Conservation (phyloP, 768 basidiomycete genomes). For the Pholiota molesta region DNA sequence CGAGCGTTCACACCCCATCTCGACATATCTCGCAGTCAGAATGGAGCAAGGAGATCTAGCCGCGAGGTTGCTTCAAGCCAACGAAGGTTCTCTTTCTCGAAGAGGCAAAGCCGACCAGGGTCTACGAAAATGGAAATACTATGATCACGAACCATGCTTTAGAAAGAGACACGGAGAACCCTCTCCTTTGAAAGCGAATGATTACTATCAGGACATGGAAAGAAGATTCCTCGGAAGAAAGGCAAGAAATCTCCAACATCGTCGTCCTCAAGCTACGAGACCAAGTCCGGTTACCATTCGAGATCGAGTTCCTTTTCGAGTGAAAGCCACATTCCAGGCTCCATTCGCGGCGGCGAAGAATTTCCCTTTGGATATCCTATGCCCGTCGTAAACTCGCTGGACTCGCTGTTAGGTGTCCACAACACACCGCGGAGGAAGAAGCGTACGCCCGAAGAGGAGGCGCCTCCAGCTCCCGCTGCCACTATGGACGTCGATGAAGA, state of each 20-base stretch:
- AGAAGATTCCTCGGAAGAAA: background rate
- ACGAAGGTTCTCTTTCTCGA: background rate
- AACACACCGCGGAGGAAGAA: constrained; percentile 73
- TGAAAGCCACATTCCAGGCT: background rate
- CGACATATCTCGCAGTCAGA: background rate
- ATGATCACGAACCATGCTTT: background rate
- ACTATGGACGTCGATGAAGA: constrained; percentile 58
- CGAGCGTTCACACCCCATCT: background rate
- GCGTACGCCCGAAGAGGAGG: constrained; percentile 42
- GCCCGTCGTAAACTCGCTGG: background rate
- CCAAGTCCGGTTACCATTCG: background rate
- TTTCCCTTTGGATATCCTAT: background rate
- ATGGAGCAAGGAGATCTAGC: background rate
- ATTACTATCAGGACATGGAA: background rate
- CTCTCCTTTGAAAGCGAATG: background rate
- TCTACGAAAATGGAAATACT: background rate
- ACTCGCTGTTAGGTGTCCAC: constrained; percentile 24
- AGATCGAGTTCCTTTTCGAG: background rate
- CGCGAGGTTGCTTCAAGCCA: background rate
- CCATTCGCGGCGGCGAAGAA: background rate
- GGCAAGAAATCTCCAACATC: background rate
- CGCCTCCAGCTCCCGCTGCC: constrained; percentile 23
- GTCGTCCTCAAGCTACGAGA: background rate
- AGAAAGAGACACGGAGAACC: background rate
- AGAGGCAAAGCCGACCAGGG: background rate